Conservation (phyloP, 768 basidiomycete species). For the Amanita subjunquillea region DNA sequence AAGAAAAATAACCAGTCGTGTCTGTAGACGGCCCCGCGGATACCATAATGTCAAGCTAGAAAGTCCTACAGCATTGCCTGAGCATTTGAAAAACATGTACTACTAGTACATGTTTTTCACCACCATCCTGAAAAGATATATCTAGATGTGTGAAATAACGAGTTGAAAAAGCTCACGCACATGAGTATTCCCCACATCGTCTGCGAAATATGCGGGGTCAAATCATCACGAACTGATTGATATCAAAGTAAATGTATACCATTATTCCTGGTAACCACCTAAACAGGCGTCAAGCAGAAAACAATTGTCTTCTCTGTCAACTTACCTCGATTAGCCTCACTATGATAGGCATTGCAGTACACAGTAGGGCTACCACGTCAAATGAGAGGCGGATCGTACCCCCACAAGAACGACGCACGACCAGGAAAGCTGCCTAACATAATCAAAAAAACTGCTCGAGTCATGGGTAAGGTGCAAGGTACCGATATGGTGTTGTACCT, state of each 20-base stretch:
- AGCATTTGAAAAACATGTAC: constrained; percentile 23
- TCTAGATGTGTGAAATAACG: background rate
- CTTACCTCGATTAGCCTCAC: constrained; percentile 30
- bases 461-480: background rate
- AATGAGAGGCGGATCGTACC: too few relatives aligned
- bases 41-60: constrained; percentile 55
- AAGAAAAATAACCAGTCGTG: constrained; percentile 51
- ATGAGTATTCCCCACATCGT: constrained; percentile 55
- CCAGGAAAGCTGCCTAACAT: too few relatives aligned
- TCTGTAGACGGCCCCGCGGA: constrained; percentile 48
- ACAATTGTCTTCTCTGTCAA: too few relatives aligned
- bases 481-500: constrained; percentile 61
- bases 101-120: too few relatives aligned
- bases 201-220: constrained; percentile 19
- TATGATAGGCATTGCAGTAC: too few relatives aligned
- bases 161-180: constrained; percentile 20
- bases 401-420: too few relatives aligned
- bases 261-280: constrained; percentile 63
- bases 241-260: constrained; percentile 20
- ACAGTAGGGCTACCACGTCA: too few relatives aligned
- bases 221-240: background rate
- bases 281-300: background rate
- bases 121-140: constrained; percentile 29
- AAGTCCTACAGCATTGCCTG: too few relatives aligned
- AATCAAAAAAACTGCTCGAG: too few relatives aligned